These are phyloP conservation scores for Aspergillus nomiae DNA, from an alignment of 2,329 filamentous ascomycete species.

Conservation along the genomic window DNA sequence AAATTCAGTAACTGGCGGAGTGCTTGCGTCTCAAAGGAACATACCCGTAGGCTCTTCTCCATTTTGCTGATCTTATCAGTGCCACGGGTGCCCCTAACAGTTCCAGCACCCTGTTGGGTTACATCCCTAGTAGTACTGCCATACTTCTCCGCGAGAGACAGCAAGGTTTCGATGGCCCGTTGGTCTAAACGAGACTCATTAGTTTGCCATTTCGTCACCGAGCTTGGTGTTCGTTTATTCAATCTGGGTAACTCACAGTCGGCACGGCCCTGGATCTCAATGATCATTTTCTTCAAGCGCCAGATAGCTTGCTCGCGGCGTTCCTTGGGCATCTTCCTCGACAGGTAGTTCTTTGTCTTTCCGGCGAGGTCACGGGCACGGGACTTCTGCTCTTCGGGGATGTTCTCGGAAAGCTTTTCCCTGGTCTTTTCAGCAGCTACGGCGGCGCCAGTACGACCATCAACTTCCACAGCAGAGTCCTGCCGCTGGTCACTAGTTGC, in stretches of 20 bases:
- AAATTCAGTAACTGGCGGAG: conserved; percentile 52
- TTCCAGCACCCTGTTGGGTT: conserved; percentile 64
- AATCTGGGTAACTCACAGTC: conserved; percentile 64
- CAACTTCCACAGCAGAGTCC: conserved; percentile 55
- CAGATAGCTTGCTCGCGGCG: conserved; percentile 89
- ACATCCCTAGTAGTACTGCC: conserved; percentile 70
- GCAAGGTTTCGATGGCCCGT: conserved; percentile 83
- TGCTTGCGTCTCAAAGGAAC: conserved; percentile 38
- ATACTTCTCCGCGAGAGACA: conserved; percentile 83
- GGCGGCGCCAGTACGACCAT: conserved; percentile 49
- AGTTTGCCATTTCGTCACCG: conserved; percentile 1
- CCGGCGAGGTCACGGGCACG: conserved; percentile 40
- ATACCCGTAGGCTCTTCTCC: conserved; percentile 76
- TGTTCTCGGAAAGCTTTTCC: conserved; percentile 61
- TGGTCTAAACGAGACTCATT: conserved; percentile 57
- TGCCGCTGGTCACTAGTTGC: conserved; percentile 52
- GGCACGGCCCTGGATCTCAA: conserved; percentile 92
- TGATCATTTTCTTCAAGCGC: conserved; percentile 95
- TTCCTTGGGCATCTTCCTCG: conserved; percentile 86
- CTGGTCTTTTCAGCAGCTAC: conserved; percentile 41
- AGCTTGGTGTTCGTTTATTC: background rate
- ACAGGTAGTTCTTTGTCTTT: conserved; percentile 71
- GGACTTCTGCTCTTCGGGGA: conserved; percentile 60
- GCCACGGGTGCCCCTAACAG: conserved; percentile 71
- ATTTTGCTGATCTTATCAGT: conserved; percentile 67